Evolutionary conservation across 768 basidiomycete genomes (phyloP).

Genomic region (Tricholoma furcatifolium): DNA sequence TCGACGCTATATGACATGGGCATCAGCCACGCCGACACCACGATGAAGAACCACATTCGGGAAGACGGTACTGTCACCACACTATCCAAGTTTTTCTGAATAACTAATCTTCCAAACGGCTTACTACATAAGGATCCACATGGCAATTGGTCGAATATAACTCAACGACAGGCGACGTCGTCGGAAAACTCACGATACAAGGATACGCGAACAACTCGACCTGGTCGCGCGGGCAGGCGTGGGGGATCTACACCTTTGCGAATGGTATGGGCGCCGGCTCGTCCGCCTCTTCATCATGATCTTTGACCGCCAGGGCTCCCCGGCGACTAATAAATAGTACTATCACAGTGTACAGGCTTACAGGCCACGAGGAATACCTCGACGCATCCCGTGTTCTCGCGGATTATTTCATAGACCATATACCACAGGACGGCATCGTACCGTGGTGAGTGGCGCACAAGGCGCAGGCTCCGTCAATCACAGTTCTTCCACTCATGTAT

Average conservation of each 20-base stretch:
- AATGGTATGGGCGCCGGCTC: constrained; percentile 51
- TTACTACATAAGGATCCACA: constrained; percentile 35
- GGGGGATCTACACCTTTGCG: constrained; percentile 70
- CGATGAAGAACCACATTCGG: constrained; percentile 65
- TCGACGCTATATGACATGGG: constrained; percentile 59
- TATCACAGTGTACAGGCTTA: constrained; percentile 57
- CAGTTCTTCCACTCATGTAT: not conserved
- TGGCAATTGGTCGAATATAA: constrained; percentile 71
- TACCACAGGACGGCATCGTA: constrained; percentile 62
- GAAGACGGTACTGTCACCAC: constrained; percentile 43
- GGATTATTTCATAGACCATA: constrained; percentile 54
- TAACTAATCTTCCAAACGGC: too few relatives aligned
- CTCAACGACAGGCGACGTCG: constrained; percentile 59
- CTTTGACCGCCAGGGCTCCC: too few relatives aligned
- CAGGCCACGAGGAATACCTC: constrained; percentile 49
- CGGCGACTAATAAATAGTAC: too few relatives aligned
- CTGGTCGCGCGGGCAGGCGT: constrained; percentile 73
- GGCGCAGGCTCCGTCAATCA: constrained; percentile 10
- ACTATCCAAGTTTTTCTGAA: too few relatives aligned
- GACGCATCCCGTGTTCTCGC: constrained; percentile 60
- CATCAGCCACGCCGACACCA: constrained; percentile 62
- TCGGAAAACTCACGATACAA: constrained; percentile 55
- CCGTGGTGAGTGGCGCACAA: too few relatives aligned
- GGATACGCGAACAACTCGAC: constrained; percentile 66
- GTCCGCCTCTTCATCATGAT: not conserved